These are phyloP conservation scores for Solanum megistacrolobum DNA, from an alignment of 257 asterid genomes.

Conservation along the genomic window DNA sequence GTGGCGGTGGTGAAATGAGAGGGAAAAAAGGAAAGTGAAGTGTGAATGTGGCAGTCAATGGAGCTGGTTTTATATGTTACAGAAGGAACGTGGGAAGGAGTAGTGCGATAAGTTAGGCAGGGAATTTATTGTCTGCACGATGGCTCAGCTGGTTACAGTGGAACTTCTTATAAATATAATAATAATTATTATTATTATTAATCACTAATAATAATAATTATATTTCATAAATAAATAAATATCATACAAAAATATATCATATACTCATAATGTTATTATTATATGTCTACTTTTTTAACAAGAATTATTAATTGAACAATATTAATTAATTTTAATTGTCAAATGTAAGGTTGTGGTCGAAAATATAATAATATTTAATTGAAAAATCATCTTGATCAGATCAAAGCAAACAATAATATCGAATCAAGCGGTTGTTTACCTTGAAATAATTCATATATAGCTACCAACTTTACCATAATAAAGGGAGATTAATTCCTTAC, in stretches of 20 bases:
- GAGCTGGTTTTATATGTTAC: slow-evolving; percentile 28
- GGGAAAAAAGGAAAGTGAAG: neutral
- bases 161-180: neutral
- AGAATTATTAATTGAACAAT: neutral
- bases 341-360: neutral
- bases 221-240: neutral
- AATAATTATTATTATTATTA: no score
- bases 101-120: neutral
- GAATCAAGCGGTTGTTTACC: neutral
- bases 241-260: neutral
- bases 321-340: neutral
- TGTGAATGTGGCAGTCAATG: neutral
- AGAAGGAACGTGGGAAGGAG: slow-evolving; percentile 27
- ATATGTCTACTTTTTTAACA: neutral
- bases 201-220: neutral
- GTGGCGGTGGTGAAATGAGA: neutral
- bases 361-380: neutral
- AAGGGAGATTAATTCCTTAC: neutral
- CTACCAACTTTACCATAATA: neutral
- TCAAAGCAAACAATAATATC: neutral
- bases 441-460: neutral
- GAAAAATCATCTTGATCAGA: neutral
- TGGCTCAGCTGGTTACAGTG: neutral
- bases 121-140: neutral
- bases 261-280: no score